Evolutionary conservation across 352 stramenopile species (phyloP), one percentile per base, ranked within the genome.

Genomic region (Globisporangium takayamanum): DNA sequence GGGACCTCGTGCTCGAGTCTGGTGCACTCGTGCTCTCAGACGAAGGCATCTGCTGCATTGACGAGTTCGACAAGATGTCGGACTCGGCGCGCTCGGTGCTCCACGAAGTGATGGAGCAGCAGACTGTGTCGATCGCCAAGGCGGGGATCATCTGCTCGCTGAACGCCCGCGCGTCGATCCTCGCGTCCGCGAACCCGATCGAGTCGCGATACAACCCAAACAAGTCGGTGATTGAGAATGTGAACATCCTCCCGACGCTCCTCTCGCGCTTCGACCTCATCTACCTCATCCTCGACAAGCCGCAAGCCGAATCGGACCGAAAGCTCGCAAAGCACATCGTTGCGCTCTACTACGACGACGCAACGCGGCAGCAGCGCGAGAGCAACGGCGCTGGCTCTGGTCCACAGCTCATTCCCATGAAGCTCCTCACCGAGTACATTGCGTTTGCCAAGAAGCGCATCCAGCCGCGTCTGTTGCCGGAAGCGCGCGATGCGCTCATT

Each of bases 11-110:
- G 52, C 83, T 99, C 55, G 97, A 99, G 71, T 97, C 87, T 25
- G 92, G 92, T 18, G 97, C 97, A 16, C 69, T 99, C 30, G 97
- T 99, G 54, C 75, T 99, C 25, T 98, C 87, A 16, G 97, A 99
- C 64, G 83, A 97, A 55, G 97, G 97, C 15, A 97, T 99, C 65
- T 99, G 97, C 74, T 99, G 97, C 70, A 99, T 99, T 52, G 96
- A 99, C 73, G 97, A 99, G 74, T 99, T 99, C 69, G 97, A 99
- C 68, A 99, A 99, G 74, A 99, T 99, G 97, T 97, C 81, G 39
- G 97, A 99, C 59, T 96, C 92, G 2, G 98, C 97, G 30, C 89
- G 97, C 45, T 97, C 94, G 2, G 96, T 99, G 53, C 81, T 99
- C 8, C 97, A 99, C 76, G 97, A 99, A 81, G 97, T 96, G n/a